phyloP scores from a whole-genome alignment of 495 filamentous ascomycete species.

The Aspergillus hancockii region DNA sequence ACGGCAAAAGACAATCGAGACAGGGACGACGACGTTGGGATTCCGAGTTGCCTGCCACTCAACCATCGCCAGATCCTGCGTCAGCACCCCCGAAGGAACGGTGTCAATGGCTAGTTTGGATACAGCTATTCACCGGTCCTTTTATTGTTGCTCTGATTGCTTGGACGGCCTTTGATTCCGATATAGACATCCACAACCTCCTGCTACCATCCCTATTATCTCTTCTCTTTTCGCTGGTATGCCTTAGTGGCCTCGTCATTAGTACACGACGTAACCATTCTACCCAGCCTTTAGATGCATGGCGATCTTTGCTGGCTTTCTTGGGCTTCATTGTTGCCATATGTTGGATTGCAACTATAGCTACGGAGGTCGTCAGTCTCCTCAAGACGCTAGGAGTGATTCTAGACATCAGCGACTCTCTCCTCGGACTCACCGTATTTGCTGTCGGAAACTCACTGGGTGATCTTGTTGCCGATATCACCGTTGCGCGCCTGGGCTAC shows the following conservation, averaged over 20 bases:
- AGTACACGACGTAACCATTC: slow-evolving; percentile 51
- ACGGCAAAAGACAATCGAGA: slow-evolving; percentile 20
- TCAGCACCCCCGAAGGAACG: slow-evolving; percentile 57
- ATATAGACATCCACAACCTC: slow-evolving; percentile 51
- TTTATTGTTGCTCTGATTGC: slow-evolving; percentile 76
- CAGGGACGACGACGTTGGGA: slow-evolving; percentile 36
- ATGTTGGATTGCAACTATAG: slow-evolving; percentile 94
- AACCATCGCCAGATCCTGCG: slow-evolving; percentile 22
- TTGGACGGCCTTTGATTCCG: slow-evolving; percentile 68
- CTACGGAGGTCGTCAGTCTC: slow-evolving; percentile 92
- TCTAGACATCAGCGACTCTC: slow-evolving; percentile 89
- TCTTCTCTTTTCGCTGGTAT: slow-evolving; percentile 66
- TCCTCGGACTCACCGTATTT: slow-evolving; percentile 93
- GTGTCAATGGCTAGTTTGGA: slow-evolving; percentile 85
- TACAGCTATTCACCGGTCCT: slow-evolving; percentile 87
- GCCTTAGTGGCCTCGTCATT: slow-evolving; percentile 62
- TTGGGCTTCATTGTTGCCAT: slow-evolving; percentile 90
- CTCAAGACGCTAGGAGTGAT: slow-evolving; percentile 94
- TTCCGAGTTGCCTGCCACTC: slow-evolving; percentile 41
- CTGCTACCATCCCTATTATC: slow-evolving; percentile 66
- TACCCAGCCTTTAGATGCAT: slow-evolving; percentile 55
- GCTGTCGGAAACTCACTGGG: slow-evolving; percentile 95
- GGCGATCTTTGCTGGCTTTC: slow-evolving; percentile 77
- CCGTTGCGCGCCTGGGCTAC: slow-evolving; percentile 87
- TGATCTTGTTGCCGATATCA: slow-evolving; percentile 93